Percentiles rank a stretch among this genome's conserved stretches.
phyloP scores from a whole-genome alignment of 768 basidiomycete genomes.

The Crucibulum laeve region DNA sequence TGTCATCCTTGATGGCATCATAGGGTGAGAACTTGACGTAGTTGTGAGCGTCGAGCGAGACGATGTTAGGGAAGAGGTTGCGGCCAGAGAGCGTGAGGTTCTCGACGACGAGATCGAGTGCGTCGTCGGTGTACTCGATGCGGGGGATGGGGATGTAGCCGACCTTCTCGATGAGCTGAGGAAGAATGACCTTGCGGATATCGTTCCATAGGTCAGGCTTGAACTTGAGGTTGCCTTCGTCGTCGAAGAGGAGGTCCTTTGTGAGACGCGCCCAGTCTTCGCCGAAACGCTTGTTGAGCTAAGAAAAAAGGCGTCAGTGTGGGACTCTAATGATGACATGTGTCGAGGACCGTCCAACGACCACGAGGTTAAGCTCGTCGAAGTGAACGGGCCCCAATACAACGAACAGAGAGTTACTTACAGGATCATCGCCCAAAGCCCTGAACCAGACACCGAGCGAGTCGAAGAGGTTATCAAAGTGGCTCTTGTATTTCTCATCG shows the following conservation, averaged over 20 bases:
- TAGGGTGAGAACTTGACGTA: constrained; percentile 85
- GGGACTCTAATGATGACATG: too few relatives aligned
- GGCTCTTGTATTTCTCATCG: constrained; percentile 54
- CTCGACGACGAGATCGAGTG: constrained; percentile 4
- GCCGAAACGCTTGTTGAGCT: constrained; percentile 26
- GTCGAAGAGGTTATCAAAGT: constrained; percentile 80
- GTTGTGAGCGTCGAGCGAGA: constrained; percentile 75
- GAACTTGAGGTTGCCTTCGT: constrained; percentile 81
- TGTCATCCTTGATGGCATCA: constrained; percentile 48
- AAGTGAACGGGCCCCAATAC: background rate
- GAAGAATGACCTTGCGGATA: constrained; percentile 77
- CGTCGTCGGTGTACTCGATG: constrained; percentile 5
- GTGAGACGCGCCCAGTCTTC: constrained; percentile 81
- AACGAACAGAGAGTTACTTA: constrained; percentile 14
- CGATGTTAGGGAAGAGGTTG: constrained; percentile 2
- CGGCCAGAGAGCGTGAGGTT: constrained; percentile 76
- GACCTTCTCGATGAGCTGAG: constrained; percentile 70
- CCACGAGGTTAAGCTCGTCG: too few relatives aligned
- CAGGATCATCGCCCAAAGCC: constrained; percentile 80
- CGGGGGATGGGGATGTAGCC: constrained; percentile 38
- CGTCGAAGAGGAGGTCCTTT: constrained; percentile 76
- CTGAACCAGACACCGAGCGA: constrained; percentile 75
- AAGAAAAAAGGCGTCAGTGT: too few relatives aligned
- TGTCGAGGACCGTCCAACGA: too few relatives aligned
- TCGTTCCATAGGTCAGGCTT: constrained; percentile 89